Conservation (phyloP, 768 basidiomycete genomes). For the Termitomyces sp. region DNA sequence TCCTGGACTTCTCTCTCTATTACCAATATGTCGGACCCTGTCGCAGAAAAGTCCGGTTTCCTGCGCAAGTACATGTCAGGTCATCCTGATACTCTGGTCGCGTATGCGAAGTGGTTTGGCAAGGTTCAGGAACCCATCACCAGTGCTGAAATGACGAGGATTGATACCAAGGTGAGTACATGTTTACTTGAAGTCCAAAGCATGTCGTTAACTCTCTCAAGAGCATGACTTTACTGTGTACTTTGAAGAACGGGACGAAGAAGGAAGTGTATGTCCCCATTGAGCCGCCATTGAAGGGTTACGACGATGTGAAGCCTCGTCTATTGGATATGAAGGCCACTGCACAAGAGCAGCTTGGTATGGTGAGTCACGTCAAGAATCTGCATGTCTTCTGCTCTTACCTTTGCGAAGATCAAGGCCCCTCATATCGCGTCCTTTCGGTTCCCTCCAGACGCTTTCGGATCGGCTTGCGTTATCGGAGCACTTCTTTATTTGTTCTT, state of each 20-base stretch:
- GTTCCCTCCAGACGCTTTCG: slow-evolving; percentile 30
- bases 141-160: slow-evolving; percentile 68
- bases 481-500: slow-evolving; percentile 29
- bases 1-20: not conserved
- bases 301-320: slow-evolving; percentile 81
- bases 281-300: slow-evolving; percentile 68
- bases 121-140: slow-evolving; percentile 52
- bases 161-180: slow-evolving; percentile 55
- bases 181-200: not conserved
- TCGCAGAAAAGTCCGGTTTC: slow-evolving; percentile 72
- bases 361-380: slow-evolving; percentile 41
- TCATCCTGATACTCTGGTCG: slow-evolving; percentile 82
- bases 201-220: not conserved
- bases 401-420: slow-evolving; percentile 44
- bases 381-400: not conserved
- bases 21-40: slow-evolving; percentile 60
- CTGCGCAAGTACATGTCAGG: slow-evolving; percentile 82
- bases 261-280: slow-evolving; percentile 55
- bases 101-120: slow-evolving; percentile 77
- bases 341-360: slow-evolving; percentile 76
- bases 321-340: slow-evolving; percentile 76
- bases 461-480: slow-evolving; percentile 22
- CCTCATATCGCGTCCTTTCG: slow-evolving; percentile 60
- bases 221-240: slow-evolving; percentile 72
- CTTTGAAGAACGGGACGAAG: slow-evolving; percentile 41